phyloP scores from a whole-genome alignment of 1,284 basidiomycete genomes.

The Pisolithus thermaeus region DNA sequence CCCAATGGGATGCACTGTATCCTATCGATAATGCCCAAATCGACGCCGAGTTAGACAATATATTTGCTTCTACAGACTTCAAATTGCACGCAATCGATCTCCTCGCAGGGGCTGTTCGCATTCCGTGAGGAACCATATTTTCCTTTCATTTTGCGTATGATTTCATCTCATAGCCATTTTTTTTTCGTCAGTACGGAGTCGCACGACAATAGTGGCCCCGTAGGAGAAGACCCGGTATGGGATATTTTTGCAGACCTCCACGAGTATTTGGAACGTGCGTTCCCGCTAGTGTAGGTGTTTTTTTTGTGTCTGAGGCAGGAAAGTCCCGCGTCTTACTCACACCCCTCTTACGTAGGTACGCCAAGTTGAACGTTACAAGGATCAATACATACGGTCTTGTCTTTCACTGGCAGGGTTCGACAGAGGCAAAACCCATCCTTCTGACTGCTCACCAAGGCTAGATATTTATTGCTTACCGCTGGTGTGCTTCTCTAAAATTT shows the following conservation, averaged over 20 bases:
- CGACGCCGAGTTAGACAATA: conserved; percentile 6
- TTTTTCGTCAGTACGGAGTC: conserved; percentile 17
- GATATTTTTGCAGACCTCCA: conserved; percentile 46
- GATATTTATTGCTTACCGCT: background rate
- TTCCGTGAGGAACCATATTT: conserved; percentile 8
- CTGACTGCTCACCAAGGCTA: conserved; percentile 69
- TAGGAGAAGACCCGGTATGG: conserved; percentile 49
- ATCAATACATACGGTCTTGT: conserved; percentile 65
- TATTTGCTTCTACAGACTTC: conserved; percentile 11
- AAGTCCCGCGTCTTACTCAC: background rate
- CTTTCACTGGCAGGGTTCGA: conserved; percentile 62
- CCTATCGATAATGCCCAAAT: conserved; percentile 4
- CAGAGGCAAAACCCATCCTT: conserved; percentile 58
- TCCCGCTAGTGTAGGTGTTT: conserved; percentile 40
- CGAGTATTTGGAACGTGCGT: conserved; percentile 38
- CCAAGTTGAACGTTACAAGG: conserved; percentile 48
- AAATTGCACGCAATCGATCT: conserved; percentile 7
- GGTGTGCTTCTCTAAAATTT: background rate
- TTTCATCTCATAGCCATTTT: background rate
- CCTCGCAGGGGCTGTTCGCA: conserved; percentile 11
- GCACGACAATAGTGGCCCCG: conserved; percentile 35
- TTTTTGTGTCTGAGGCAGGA: background rate
- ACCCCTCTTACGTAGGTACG: conserved; percentile 34
- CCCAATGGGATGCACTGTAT: conserved; percentile 10
- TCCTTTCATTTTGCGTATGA: background rate